Base-by-base conservation (phyloP, 2,329 filamentous ascomycete genomes). In the Blastomyces gilchristii region DNA sequence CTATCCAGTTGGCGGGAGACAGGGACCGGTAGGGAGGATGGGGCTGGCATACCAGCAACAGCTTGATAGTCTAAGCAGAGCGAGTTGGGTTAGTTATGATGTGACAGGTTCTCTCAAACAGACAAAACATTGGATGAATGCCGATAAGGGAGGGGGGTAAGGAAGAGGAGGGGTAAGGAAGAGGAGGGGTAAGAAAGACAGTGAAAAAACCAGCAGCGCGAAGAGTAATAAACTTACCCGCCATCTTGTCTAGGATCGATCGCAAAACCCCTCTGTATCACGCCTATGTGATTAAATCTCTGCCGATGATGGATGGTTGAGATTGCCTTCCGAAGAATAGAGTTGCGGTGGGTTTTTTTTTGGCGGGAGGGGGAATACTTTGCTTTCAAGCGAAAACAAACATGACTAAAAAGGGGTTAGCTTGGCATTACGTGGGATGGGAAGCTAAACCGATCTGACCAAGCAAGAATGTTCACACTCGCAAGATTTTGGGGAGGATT, bases 31-130 rank as follows among this genome's bases (percentile, higher is more conserved):
- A 61, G 34, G 8, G 41, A 53, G 28, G 3, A 22, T 9, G 43
- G 50, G 1, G 25, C 39, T 59, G 47, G 76, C 76, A 63, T 75
- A 79, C 77, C 67, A 68, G 76, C 76, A 67, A 79, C 71, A 39
- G 11, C 59, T 43, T 65, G 60, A 70, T 76, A 78, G 68, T 76
- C 76, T 78, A 62, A 61, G 49, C 64, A 9, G 28, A 25, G 28
- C n/a, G 56, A 52, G 41, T 41, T 59, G 8, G 1, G 59, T 61
- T 25, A 61, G 59, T 14, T 31, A 60, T 41, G 1, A 31, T 50
- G 14, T 52, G 41, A 18, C 45, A 45, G 4, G 47, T 16, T 60
- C 25, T 28, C 18, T 6, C 4, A 56, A 39, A 3, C 5, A 39
- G 50, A 54, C 50, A 54, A 56, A 34, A 41, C 11, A 22, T 41